Conservation (phyloP, 805 yeast genomes). For the Ogataea pignaliae region DNA sequence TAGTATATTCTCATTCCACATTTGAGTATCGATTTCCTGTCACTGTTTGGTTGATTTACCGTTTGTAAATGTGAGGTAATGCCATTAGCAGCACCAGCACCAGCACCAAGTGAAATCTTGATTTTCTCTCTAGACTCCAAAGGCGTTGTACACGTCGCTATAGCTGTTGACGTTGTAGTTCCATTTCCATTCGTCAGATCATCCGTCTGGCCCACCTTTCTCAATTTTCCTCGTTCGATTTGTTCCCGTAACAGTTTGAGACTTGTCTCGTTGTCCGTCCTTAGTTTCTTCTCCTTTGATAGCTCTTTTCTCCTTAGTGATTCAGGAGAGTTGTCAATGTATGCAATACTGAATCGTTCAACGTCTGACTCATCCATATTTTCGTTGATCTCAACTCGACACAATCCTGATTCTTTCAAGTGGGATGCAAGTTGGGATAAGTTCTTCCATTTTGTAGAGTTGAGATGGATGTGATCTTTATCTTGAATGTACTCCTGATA, state of each 20-base stretch:
- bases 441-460: slow-evolving; percentile 77
- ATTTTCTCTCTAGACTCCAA: slow-evolving; percentile 15
- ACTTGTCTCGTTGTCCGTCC: slow-evolving; percentile 44
- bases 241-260: slow-evolving; percentile 46
- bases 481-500: slow-evolving; percentile 88
- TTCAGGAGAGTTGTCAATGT: slow-evolving; percentile 51
- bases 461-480: slow-evolving; percentile 83
- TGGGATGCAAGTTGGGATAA: slow-evolving; percentile 63
- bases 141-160: neutral
- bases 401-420: slow-evolving; percentile 52
- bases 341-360: slow-evolving; percentile 37
- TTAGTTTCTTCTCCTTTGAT: slow-evolving; percentile 32
- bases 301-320: slow-evolving; percentile 38
- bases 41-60: neutral
- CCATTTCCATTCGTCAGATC: neutral
- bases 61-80: neutral
- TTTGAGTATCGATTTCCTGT: slow-evolving; percentile 21
- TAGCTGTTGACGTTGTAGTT: neutral
- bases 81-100: neutral
- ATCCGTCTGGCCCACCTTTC: slow-evolving; percentile 7
- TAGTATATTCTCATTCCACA: slow-evolving; percentile 25
- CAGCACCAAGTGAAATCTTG: slow-evolving; percentile 13
- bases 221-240: slow-evolving; percentile 40
- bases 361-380: slow-evolving; percentile 31
- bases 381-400: slow-evolving; percentile 43